These are phyloP conservation scores for Opeltia flavorubescens DNA, from an alignment of 495 filamentous ascomycete species.

Conservation along the genomic window DNA sequence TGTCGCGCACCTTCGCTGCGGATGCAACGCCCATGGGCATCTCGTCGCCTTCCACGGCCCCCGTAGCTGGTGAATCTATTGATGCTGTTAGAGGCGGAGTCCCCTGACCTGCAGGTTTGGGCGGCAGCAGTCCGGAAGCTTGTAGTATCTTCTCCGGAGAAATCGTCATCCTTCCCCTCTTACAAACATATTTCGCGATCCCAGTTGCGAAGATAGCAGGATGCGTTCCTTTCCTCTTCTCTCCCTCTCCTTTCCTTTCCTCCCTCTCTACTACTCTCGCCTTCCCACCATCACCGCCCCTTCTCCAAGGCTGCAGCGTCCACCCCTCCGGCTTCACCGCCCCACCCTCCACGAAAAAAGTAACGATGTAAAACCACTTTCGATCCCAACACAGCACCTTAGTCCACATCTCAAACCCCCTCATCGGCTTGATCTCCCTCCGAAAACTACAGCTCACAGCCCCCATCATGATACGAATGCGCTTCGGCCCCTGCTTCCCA, in stretches of 20 bases:
- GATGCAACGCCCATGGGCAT: not conserved
- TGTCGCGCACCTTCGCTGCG: not conserved
- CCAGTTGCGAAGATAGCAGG: conserved; percentile 53
- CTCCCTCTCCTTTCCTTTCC: not conserved
- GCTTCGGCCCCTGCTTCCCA: conserved; percentile 31
- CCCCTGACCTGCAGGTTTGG: conserved; percentile 20
- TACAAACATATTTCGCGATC: conserved; percentile 79
- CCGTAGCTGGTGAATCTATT: not conserved
- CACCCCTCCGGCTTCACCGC: conserved; percentile 18
- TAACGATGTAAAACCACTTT: conserved; percentile 72
- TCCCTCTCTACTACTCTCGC: not conserved
- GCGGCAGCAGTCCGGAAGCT: conserved; percentile 53
- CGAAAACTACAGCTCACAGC: conserved; percentile 52
- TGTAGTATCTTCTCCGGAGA: conserved; percentile 64
- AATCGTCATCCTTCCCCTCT: conserved; percentile 74
- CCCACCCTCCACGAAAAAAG: conserved; percentile 52
- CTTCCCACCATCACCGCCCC: not conserved
- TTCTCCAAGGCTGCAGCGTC: conserved; percentile 15
- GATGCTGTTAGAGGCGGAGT: conserved; percentile 1
- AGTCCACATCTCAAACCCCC: conserved; percentile 53
- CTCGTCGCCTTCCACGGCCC: not conserved
- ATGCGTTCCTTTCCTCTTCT: not conserved
- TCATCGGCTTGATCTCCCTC: conserved; percentile 51
- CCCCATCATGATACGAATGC: conserved; percentile 39
- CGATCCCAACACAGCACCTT: conserved; percentile 58